Evolutionary conservation across 331 rosid genomes (phyloP), one percentile per base, ranked within the genome.

Genomic region (Pyracantha coccinea): DNA sequence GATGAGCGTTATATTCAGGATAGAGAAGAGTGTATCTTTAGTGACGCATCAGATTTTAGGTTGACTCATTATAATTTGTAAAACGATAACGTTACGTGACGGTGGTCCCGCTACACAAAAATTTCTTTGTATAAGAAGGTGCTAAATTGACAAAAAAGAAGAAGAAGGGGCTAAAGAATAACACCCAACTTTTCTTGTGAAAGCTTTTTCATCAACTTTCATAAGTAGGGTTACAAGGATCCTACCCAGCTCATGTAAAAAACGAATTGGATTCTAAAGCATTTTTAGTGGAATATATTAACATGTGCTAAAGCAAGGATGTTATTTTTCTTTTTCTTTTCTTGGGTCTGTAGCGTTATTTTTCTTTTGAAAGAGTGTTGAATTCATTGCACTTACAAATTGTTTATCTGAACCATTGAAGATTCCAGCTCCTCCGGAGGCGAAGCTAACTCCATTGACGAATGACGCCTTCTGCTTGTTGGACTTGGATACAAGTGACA

Each of bases 381-480:
- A 2, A 4, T 21, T 21, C 15, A 4, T 8, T 3, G 50, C 3
- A 78, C 97, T 91, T 83, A 94, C 98, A 57, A 14, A 83, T 53
- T 59, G 76, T 11, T 68, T 54, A 53, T 89, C 88, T 2, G 86
- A 80, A 54, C 88, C 89, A 33, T 86, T 86, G 65, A 91, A 91
- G 77, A 94, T 91, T 79, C 98, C 98, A 16, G 98, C 97, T 33
- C 97, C 97, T 59, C 88, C 93, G 1, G 98, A 94, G 41, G 98
- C 98, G 65, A 94, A 90, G 89, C 95, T 94, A 61, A 90, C 92
- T 66, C 98, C 97, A 10, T 80, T 79, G 8, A 66, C 53, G 31
- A 85, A 81, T 8, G 96, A 76, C 6, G 55, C 71, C 3, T 75
- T 80, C 28, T 60, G 77, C 47, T 25, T 76, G 54, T 79, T 81